These are phyloP conservation scores for Clavispora phyllophila DNA, from an alignment of 805 yeast species.

Conservation along the genomic window DNA sequence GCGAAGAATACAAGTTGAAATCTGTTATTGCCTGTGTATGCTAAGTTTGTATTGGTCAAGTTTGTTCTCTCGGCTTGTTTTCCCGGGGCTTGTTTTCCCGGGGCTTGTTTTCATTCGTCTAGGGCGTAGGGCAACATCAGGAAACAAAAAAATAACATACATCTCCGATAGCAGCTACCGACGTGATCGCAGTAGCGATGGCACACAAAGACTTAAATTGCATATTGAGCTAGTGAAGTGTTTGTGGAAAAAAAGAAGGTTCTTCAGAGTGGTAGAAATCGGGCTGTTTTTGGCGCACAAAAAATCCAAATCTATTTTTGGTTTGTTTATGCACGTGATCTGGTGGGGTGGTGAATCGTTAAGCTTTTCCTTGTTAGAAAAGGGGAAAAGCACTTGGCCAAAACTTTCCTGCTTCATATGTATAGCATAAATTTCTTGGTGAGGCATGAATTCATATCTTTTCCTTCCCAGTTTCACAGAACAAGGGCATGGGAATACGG, in stretches of 20 bases:
- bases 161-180: conserved; percentile 57
- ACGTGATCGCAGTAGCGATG: conserved; percentile 44
- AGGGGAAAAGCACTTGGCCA: too few relatives aligned
- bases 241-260: neutral
- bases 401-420: too few relatives aligned
- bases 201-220: conserved; percentile 38
- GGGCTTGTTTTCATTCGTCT: neutral
- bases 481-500: too few relatives aligned
- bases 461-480: too few relatives aligned
- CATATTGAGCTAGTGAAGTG: conserved; percentile 19
- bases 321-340: neutral
- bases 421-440: too few relatives aligned
- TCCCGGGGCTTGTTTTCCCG: neutral
- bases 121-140: neutral
- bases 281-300: neutral
- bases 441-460: too few relatives aligned
- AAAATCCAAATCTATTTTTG: neutral
- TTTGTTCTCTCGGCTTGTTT: too few relatives aligned
- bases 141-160: conserved; percentile 22
- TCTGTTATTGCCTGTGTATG: neutral
- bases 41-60: too few relatives aligned
- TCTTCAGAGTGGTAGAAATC: conserved; percentile 1
- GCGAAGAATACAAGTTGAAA: neutral
- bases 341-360: conserved; percentile 1
- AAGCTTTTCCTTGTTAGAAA: too few relatives aligned